Evolutionary conservation across 768 basidiomycete genomes (phyloP), one percentile per base, ranked within the genome.

Genomic region (Epithele typhae): DNA sequence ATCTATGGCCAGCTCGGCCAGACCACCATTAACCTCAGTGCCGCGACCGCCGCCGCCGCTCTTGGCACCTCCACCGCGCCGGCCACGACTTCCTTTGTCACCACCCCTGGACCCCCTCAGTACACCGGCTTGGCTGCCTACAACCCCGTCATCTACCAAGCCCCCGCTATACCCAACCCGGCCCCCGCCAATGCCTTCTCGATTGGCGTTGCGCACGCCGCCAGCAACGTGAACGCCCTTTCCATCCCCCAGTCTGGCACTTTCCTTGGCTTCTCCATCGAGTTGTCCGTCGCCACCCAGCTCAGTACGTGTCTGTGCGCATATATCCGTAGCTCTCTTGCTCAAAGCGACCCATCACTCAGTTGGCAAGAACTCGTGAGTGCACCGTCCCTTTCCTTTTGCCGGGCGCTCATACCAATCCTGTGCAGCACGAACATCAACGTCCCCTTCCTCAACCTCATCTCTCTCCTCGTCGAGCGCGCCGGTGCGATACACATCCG

Each of bases 181-280:
- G 25, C 49, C 4, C 49, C 49, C 15, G 21, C 34, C n/a, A 51
- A 30, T 25, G 21, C 40, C 15, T 36, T 51, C 40, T 37, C 40
- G 18, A 46, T 51, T 27, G 30, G 21, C 21, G 35, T 51, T 4
- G 40, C 49, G n/a, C 43, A 43, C 14, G 19, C 23, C 1, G 51
- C 51, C 3, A 25, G 37, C 7, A 25, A 34, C 5, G 27, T 44
- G 35, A 39, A 43, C 4, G 65, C 61, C 4, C 52, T 79, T 25
- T 71, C 72, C 2, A 73, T 74, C 38, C 60, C 62, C 2, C 68
- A 71, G 41, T 56, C 61, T 15, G 79, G 77, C 17, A 72, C 77
- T 11, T 87, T 87, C 57, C 74, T 81, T 44, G 85, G 84, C 3
- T 87, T 89, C 58, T 85, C 81, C 3, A 74, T 90, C 32, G 87